Evolutionary conservation across 164 flowering plant genomes (phyloP), one percentile per base, ranked within the genome.

Genomic region (Stephania yunnanensis): DNA sequence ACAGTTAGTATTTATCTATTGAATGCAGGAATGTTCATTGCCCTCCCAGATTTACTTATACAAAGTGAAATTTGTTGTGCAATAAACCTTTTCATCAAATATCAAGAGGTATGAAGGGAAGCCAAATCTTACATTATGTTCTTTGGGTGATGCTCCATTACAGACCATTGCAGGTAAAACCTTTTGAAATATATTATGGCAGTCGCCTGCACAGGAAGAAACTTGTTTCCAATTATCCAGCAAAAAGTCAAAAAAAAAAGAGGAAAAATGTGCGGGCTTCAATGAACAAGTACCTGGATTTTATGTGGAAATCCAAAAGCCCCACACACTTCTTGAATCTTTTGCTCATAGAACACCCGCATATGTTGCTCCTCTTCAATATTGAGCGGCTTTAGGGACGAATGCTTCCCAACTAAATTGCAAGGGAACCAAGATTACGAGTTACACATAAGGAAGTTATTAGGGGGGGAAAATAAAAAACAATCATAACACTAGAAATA

Each of bases 71-170:
- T 45, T 7, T 19, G 11, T 11, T 8, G 10, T 20, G 45, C 55
- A 52, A 58, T 58, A n/a, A 58, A 58, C 19, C 64, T 58, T 58
- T 6, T 58, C 19, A 17, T 15, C 64, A 58, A 58, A 58, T 15
- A 12, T 15, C 64, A 19, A 58, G 19, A 58, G 64, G 3, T 6
- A 58, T 13, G 19, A 15, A 58, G 17, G 68, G 29, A 68, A 52
- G 68, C 4, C 25, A 31, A 42, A 75, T 70, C 91, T 79, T 87
- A 96, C 99, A 94, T 94, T 78, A 92, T 87, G 73, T 89, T 77
- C 84, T 96, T 96, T 42, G 99, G 99, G 79, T 96, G 92, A 84
- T 92, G 97, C 83, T 91, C 93, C 99, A 96, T 96, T 76, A 96
- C 95, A 10, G 98, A 96, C 97, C 99, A 94, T 65, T 89, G 92